These are phyloP conservation scores for Xylaria palmicola DNA, from an alignment of 495 filamentous ascomycete genomes.

Conservation along the genomic window DNA sequence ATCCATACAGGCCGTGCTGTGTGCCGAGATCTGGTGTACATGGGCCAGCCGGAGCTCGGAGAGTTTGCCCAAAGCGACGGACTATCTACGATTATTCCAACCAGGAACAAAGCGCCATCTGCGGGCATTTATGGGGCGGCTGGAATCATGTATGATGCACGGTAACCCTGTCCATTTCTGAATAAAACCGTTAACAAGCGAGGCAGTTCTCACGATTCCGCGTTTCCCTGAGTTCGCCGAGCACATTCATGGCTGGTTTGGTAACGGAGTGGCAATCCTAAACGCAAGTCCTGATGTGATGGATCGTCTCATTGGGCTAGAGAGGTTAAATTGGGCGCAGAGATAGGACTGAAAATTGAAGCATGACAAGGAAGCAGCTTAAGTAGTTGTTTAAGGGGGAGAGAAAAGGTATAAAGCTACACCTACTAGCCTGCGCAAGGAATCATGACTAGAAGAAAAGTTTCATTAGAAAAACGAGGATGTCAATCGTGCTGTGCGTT, in stretches of 20 bases:
- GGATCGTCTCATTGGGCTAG: too few species aligned
- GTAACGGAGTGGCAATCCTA: neutral
- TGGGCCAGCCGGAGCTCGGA: neutral
- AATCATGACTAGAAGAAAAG: too few species aligned
- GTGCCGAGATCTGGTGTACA: constrained; percentile 10
- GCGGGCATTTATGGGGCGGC: neutral
- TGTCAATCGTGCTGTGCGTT: too few species aligned
- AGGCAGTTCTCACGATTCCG: neutral
- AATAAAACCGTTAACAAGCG: neutral
- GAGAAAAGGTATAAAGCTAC: too few species aligned
- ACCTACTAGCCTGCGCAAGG: too few species aligned
- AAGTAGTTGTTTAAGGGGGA: too few species aligned
- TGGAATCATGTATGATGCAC: neutral
- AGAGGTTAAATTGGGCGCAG: too few species aligned
- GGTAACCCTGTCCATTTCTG: neutral
- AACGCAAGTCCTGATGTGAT: too few species aligned
- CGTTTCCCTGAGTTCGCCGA: neutral
- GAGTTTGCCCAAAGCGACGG: neutral
- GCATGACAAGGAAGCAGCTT: too few species aligned
- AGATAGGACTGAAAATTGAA: too few species aligned
- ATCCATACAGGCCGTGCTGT: neutral
- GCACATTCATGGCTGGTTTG: neutral
- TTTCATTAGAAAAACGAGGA: too few species aligned
- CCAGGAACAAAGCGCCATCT: neutral
- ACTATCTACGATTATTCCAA: neutral